Conservation (phyloP, 2,329 filamentous ascomycete genomes). For the Trichoderma sp. region DNA sequence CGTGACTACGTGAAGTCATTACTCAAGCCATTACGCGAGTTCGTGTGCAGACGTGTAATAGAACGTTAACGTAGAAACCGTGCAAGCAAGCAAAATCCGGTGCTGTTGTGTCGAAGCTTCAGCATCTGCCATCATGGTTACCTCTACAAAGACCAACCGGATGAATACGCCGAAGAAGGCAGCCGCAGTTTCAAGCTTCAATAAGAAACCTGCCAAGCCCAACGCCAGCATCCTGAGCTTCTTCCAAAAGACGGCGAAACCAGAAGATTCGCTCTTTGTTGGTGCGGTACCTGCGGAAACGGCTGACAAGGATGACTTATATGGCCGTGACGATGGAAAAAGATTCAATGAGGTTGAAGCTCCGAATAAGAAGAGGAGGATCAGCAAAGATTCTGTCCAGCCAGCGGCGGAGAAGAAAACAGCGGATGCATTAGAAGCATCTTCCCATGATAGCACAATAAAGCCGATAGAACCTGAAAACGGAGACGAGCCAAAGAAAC, state of each 20-base stretch:
- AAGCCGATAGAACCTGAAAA: conserved; percentile 34
- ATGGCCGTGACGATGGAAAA: conserved; percentile 28
- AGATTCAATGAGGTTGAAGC: conserved; percentile 37
- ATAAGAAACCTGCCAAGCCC: conserved; percentile 40
- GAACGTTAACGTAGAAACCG: not conserved
- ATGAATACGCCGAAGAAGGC: conserved; percentile 35
- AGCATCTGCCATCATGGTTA: conserved; percentile 31
- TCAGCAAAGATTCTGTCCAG: conserved; percentile 26
- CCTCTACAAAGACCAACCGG: conserved; percentile 34
- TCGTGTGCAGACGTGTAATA: not conserved
- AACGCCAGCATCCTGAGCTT: conserved; percentile 71
- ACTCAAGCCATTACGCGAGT: not conserved
- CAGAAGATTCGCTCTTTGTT: conserved; percentile 58
- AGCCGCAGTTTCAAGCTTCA: conserved; percentile 22
- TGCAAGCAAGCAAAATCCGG: not conserved
- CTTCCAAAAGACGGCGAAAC: conserved; percentile 66
- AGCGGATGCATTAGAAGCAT: not conserved
- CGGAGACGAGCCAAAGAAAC: conserved; percentile 21
- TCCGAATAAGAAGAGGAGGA: conserved; percentile 31
- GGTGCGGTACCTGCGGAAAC: conserved; percentile 26
- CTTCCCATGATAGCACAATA: conserved; percentile 9
- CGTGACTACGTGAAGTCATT: conserved; percentile 7
- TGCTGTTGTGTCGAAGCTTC: not conserved
- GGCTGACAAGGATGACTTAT: conserved; percentile 30
- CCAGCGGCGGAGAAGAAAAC: not conserved